Conservation (phyloP, 495 filamentous ascomycete genomes). For the Neurospora sp. region DNA sequence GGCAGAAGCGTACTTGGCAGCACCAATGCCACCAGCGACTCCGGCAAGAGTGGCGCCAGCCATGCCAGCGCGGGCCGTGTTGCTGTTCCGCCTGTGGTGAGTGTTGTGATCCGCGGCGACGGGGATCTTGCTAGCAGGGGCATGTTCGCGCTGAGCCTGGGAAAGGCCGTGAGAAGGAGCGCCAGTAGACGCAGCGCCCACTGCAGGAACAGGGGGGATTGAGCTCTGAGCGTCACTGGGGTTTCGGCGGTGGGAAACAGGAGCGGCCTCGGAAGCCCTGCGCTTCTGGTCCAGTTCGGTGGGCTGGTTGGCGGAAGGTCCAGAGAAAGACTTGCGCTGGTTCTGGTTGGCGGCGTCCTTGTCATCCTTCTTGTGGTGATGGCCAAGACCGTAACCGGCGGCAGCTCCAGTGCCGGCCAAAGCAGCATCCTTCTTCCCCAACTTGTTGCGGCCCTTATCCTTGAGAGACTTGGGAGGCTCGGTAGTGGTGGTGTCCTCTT, state of each 20-base stretch:
- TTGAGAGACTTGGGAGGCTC: conserved; percentile 11
- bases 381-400: conserved; percentile 6
- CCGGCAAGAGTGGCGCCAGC: background rate
- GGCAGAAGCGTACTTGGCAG: background rate
- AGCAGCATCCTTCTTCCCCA: conserved; percentile 19
- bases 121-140: background rate
- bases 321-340: conserved; percentile 1
- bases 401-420: conserved; percentile 17
- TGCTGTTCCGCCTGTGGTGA: background rate
- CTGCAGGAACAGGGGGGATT: background rate
- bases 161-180: background rate
- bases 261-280: background rate
- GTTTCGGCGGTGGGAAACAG: background rate
- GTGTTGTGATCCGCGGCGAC: background rate
- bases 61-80: background rate
- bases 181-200: background rate
- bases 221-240: background rate
- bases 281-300: background rate
- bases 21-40: background rate
- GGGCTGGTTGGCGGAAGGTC: background rate
- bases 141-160: background rate
- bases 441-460: background rate
- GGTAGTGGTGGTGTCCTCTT: background rate
- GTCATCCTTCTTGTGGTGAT: conserved; percentile 12
- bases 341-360: background rate